A percentile compares a stretch with the other conserved stretches of the same genome.
These are phyloP conservation scores for Arthroderma uncinatum DNA, from an alignment of 2,329 filamentous ascomycete genomes.

Conservation along the genomic window DNA sequence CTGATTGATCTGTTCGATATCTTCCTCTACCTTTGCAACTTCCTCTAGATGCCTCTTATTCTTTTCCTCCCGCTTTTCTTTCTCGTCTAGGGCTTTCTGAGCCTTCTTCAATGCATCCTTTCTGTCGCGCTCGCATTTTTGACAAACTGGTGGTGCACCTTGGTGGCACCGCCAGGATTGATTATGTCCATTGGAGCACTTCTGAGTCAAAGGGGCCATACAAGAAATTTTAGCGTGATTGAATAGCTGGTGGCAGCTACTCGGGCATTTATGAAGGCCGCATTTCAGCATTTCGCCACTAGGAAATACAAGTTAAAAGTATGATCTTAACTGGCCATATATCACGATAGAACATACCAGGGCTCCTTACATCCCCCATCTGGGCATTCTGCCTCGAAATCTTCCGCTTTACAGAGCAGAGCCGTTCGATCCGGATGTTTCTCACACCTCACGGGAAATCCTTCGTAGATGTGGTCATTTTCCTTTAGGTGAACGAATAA, in stretches of 20 bases:
- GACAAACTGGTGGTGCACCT: constrained; percentile 33
- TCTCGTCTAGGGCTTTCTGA: constrained; percentile 4
- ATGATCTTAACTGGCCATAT: neutral
- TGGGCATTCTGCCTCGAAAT: constrained; percentile 53
- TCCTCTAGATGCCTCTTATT: constrained; percentile 17
- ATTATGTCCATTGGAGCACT: constrained; percentile 45
- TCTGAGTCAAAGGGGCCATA: constrained; percentile 31
- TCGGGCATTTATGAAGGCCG: constrained; percentile 47
- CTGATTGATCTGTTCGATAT: constrained; percentile 17
- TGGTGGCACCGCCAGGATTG: constrained; percentile 39
- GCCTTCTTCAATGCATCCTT: constrained; percentile 32
- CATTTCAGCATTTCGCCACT: constrained; percentile 39
- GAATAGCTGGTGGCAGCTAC: constrained; percentile 49
- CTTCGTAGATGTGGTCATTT: constrained; percentile 46
- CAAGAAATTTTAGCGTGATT: constrained; percentile 50
- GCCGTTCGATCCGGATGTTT: constrained; percentile 44
- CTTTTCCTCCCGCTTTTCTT: constrained; percentile 15
- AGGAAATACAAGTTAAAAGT: neutral
- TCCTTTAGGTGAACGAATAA: constrained; percentile 48
- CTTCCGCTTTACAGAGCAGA: constrained; percentile 39
- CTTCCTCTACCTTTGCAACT: constrained; percentile 20
- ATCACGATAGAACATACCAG: constrained; percentile 41
- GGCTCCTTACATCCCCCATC: constrained; percentile 57
- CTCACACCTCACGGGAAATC: constrained; percentile 50
- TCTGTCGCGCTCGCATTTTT: constrained; percentile 43